Evolutionary conservation across 768 basidiomycete genomes (phyloP), one percentile per base, ranked within the genome.

Genomic region (Scleroderma bovista): DNA sequence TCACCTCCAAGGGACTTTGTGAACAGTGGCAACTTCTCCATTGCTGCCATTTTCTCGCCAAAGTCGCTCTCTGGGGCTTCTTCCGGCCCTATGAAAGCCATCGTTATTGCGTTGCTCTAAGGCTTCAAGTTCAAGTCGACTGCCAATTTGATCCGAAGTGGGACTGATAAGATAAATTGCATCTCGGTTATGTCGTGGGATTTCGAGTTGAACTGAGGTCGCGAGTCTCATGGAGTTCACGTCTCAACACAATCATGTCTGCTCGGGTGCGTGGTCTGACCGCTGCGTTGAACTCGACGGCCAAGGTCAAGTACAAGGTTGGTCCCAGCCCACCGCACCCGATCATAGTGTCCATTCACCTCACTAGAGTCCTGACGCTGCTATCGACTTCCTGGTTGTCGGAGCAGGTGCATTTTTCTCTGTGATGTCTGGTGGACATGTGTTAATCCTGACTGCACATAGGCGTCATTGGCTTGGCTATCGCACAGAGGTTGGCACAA

Each of bases 401-500:
- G 95, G 95, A 11, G 95, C 86, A 71, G 95, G 93, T 80, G 55
- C 40, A 44, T 46, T 17, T 22, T 22, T 17, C 19, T 5, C 37
- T n/a, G 46, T 17, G 3, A 12, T 34, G 22, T 47, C 19, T 44
- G 24, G 38, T 32, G 20, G 34, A 32, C 22, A 2, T 45, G 3
- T 39, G 5, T 50, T 44, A 26, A 13, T 22, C 22, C 29, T 24
- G 43, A 43, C 31, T 46, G 6, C 15, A 32, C 19, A n/a, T 50
- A 88, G 86, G 91, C 48, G 83, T 88, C 0, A 77, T 94, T 15
- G 95, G 95, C 0, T 75, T 99, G 32, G 89, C 93, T 0, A 78
- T 95, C 44, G 90, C 92, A 0, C 83, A 88, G 51, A 76, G 79
- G 6, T 72, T 99, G 10, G 79, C 79, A 7, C 74, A 76, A 32